Conservation (phyloP, 495 filamentous ascomycete genomes). For the Trichoderma erinaceum region DNA sequence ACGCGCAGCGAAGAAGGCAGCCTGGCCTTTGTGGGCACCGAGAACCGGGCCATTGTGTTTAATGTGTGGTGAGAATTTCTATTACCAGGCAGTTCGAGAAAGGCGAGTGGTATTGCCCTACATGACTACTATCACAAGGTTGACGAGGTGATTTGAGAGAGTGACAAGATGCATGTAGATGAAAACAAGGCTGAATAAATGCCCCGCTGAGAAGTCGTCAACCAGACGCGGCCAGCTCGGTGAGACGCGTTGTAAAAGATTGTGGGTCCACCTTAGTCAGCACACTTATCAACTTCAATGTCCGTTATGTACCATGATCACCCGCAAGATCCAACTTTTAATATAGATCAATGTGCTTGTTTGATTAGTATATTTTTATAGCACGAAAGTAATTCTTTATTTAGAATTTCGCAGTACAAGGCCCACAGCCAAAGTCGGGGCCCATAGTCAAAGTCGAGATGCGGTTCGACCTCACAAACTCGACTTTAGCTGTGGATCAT, state of each 20-base stretch:
- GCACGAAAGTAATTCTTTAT: too few relatives aligned
- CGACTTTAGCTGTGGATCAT: too few relatives aligned
- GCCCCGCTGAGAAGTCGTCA: not conserved
- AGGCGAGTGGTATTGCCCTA: not conserved
- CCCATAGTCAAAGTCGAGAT: too few relatives aligned
- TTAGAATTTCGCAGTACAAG: too few relatives aligned
- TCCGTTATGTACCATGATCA: too few relatives aligned
- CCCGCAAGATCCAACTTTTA: too few relatives aligned
- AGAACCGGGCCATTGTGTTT: conserved; percentile 35
- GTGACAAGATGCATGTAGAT: not conserved
- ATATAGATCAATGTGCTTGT: too few relatives aligned
- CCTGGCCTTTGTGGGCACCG: conserved; percentile 40
- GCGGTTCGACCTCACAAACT: too few relatives aligned
- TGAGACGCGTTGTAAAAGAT: conserved; percentile 4
- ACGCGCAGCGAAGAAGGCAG: conserved; percentile 51
- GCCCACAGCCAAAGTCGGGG: too few relatives aligned
- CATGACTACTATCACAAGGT: not conserved
- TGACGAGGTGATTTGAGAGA: not conserved
- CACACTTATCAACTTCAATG: not conserved
- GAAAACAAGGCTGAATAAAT: not conserved
- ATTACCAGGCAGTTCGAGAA: not conserved
- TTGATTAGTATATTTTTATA: too few relatives aligned
- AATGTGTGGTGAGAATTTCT: not conserved
- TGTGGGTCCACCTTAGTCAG: not conserved
- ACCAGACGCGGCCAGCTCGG: not conserved